A percentile compares a stretch with the other conserved stretches of the same genome.
These are phyloP conservation scores for Withania somnifera DNA, from an alignment of 305 asterid genomes.

Conservation along the genomic window DNA sequence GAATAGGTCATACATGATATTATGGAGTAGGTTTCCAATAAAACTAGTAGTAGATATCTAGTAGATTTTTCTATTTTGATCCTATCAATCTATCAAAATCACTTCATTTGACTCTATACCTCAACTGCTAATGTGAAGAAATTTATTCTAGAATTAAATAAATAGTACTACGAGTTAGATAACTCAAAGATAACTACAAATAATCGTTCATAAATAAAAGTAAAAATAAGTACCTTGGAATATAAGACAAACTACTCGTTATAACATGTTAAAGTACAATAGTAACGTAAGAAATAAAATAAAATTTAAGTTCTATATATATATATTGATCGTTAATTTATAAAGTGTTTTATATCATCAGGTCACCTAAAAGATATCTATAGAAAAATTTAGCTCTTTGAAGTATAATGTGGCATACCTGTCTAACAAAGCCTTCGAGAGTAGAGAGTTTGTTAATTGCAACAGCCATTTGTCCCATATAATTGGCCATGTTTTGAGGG, in stretches of 20 bases:
- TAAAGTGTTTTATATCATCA: not conserved
- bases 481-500: slow-evolving; percentile 39
- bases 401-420: slow-evolving; percentile 17
- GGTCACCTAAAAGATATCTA: not conserved
- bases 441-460: slow-evolving; percentile 57
- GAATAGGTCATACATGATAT: slow-evolving; percentile 20
- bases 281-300: too few relatives aligned
- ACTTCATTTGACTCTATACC: not conserved
- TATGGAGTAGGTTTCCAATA: slow-evolving; percentile 36
- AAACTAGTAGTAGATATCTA: slow-evolving; percentile 4
- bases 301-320: too few relatives aligned
- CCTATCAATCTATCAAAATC: not conserved
- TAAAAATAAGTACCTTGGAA: not conserved
- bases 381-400: too few relatives aligned
- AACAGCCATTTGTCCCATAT: slow-evolving; percentile 56
- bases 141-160: not conserved
- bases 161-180: not conserved
- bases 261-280: not conserved
- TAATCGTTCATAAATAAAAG: not conserved
- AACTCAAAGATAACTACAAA: not conserved
- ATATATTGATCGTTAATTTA: too few relatives aligned
- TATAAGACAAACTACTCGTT: not conserved
- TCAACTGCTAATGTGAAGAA: not conserved
- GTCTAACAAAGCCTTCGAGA: slow-evolving; percentile 47
- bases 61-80: not conserved